These are phyloP conservation scores for Carex parvula DNA, from an alignment of 176 grass and related monocot species.

Conservation along the genomic window DNA sequence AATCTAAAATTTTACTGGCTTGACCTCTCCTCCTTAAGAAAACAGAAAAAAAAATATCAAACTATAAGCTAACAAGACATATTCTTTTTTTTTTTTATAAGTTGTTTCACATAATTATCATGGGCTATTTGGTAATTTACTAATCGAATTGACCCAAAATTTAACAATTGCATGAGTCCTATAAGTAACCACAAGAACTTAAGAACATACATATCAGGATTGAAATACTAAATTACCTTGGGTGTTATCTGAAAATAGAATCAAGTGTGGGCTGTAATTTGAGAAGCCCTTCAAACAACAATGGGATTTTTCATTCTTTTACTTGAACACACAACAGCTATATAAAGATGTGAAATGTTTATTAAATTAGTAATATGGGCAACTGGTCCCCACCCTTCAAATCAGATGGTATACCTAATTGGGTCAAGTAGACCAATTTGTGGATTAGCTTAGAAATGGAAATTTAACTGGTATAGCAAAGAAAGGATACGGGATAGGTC, in stretches of 20 bases:
- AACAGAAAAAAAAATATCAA: background rate
- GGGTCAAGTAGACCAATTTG: background rate
- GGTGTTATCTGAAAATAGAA: background rate
- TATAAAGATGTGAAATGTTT: background rate
- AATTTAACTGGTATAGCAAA: constrained; percentile 5
- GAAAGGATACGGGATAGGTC: constrained; percentile 81
- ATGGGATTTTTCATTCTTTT: background rate
- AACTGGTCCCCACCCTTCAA: background rate
- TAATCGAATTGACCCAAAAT: too few relatives aligned
- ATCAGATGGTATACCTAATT: background rate
- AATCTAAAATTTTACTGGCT: background rate
- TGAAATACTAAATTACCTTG: background rate
- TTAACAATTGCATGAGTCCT: too few relatives aligned
- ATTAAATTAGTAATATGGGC: background rate
- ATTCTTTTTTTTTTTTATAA: background rate
- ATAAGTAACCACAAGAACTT: background rate
- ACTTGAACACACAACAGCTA: background rate
- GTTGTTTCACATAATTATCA: too few relatives aligned
- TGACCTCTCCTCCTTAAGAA: background rate
- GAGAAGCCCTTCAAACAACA: background rate
- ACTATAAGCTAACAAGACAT: background rate
- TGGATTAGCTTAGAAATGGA: background rate
- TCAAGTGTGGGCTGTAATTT: background rate
- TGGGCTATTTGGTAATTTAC: too few relatives aligned
- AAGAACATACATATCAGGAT: background rate